These are phyloP conservation scores for Penicillium italicum DNA, from an alignment of 2,329 filamentous ascomycete species.

Conservation along the genomic window DNA sequence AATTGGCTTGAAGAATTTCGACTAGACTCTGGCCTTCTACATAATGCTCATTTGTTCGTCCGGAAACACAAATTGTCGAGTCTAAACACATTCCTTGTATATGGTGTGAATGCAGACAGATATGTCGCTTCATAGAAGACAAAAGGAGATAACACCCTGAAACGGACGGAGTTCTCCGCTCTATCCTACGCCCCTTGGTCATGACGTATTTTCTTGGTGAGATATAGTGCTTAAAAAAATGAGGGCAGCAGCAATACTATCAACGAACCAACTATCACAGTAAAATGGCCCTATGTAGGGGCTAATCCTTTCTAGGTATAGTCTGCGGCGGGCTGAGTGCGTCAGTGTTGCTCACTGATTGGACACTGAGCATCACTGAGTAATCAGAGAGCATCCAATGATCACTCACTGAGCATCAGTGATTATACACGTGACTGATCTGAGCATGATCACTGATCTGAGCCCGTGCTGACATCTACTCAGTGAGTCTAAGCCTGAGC, in stretches of 20 bases:
- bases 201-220: background rate
- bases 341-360: too few species aligned
- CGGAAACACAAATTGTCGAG: background rate
- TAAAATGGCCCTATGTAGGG: too few species aligned
- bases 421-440: too few species aligned
- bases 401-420: too few species aligned
- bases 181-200: background rate
- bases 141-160: too few species aligned
- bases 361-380: too few species aligned
- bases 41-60: background rate
- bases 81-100: background rate
- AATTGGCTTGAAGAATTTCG: background rate
- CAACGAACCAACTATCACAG: background rate
- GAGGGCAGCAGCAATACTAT: background rate
- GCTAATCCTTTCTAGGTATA: too few species aligned
- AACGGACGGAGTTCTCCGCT: background rate
- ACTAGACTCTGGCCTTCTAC: background rate
- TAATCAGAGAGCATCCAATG: too few species aligned
- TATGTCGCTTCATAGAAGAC: background rate
- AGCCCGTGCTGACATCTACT: too few species aligned
- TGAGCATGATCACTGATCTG: too few species aligned
- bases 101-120: background rate
- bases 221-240: background rate
- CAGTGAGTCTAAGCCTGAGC: too few species aligned
- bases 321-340: too few species aligned